A percentile compares a stretch with the other conserved stretches of the same genome.
phyloP scores from a whole-genome alignment of 2,329 filamentous ascomycete species.

The Colletotrichum sp. region DNA sequence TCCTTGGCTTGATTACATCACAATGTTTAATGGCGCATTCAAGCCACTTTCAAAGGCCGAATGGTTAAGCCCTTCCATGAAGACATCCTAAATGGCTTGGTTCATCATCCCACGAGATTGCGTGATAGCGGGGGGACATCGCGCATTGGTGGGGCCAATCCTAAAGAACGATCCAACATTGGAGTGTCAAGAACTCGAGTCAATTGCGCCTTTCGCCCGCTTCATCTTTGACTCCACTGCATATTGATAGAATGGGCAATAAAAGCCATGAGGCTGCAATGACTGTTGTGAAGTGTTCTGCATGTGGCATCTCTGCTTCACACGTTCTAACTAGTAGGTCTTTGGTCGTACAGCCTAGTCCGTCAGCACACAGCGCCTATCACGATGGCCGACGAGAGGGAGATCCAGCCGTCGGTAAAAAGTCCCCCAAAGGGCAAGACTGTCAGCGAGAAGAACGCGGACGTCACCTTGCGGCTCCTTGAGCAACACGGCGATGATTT shows the following conservation, averaged over 20 bases:
- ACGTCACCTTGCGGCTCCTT: constrained; percentile 38
- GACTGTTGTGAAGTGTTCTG: neutral
- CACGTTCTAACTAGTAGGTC: neutral
- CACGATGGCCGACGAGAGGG: constrained; percentile 11
- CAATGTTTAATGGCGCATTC: neutral
- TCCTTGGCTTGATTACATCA: neutral
- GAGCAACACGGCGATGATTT: constrained; percentile 36
- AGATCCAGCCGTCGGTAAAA: neutral
- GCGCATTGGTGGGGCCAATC: neutral
- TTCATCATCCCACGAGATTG: neutral
- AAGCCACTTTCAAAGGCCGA: neutral
- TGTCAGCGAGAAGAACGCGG: constrained; percentile 31
- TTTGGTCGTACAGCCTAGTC: neutral
- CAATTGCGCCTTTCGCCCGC: neutral
- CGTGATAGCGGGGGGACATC: constrained; percentile 15
- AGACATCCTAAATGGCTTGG: neutral
- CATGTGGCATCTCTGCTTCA: neutral
- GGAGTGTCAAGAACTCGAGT: neutral
- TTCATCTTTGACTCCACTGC: neutral
- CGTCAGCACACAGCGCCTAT: neutral
- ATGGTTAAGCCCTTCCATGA: neutral
- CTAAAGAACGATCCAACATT: neutral
- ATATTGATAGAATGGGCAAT: rapidly evolving
- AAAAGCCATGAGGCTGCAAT: neutral
- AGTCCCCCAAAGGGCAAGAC: constrained; percentile 1